Percentiles rank a stretch among this genome's conserved stretches.
Evolutionary conservation across 2,329 filamentous ascomycete genomes (phyloP).

Genomic region (Aspergillus brunneoviolaceus): DNA sequence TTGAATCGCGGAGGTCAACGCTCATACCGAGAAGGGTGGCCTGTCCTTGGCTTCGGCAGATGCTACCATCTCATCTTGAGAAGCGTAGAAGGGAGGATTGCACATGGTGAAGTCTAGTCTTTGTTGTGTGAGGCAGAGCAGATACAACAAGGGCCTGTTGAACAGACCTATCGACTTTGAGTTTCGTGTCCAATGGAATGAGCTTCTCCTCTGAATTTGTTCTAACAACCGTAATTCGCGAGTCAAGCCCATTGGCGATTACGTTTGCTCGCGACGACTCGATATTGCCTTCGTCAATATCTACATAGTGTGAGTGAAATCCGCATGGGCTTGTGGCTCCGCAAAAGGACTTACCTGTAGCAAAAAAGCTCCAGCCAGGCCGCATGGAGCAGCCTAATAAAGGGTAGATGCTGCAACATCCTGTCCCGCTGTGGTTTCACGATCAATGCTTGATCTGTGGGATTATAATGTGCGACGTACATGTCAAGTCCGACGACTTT

Average conservation of each 20-base stretch:
- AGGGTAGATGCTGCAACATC: conserved; percentile 88
- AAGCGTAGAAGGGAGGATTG: conserved; percentile 93
- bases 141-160: not conserved
- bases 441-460: conserved; percentile 14
- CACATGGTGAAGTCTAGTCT: conserved; percentile 83
- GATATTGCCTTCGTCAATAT: conserved; percentile 73
- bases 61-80: conserved; percentile 63
- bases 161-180: conserved; percentile 26
- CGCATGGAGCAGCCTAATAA: conserved; percentile 72
- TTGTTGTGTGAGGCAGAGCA: conserved; percentile 13
- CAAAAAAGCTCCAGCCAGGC: conserved; percentile 69
- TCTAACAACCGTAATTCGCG: conserved; percentile 63
- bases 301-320: conserved; percentile 38
- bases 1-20: no score
- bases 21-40: conserved; percentile 68
- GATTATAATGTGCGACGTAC: conserved; percentile 32
- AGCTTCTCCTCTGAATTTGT: conserved; percentile 55
- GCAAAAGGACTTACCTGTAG: conserved; percentile 52
- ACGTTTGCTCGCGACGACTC: conserved; percentile 68
- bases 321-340: not conserved
- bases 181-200: conserved; percentile 59
- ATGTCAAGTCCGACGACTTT: conserved; percentile 73
- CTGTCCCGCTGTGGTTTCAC: conserved; percentile 63
- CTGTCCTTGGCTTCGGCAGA: conserved; percentile 66
- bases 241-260: conserved; percentile 60